Evolutionary conservation across 208 protist species (phyloP), one percentile per base, ranked within the genome.

Genomic region (Leishmania turanica): DNA sequence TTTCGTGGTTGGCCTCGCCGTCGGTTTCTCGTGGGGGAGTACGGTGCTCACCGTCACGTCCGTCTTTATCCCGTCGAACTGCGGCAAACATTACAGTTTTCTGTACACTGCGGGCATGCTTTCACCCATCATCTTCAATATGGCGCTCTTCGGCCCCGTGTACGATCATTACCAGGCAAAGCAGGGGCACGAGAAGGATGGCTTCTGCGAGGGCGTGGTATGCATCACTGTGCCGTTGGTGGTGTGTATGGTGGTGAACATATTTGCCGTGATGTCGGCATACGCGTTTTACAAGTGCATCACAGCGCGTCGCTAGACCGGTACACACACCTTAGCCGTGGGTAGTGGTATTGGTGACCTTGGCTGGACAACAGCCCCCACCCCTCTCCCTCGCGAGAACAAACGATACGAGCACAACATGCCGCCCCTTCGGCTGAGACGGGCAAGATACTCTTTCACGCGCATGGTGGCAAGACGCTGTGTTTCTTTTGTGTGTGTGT

Each of bases 81-180:
- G 91, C 72, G 93, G 93, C 42, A 94, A 93, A 78, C 93, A 96
- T 82, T 96, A 96, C 87, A 93, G 89, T 70, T 91, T 87, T 68
- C 83, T 96, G 17, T 96, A 95, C 80, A 96, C 93, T 2, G 91
- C 93, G 1, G 93, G 93, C 77, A 95, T 95, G 85, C 78, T 94
- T 37, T 95, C 93, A 11, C 93, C 93, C 24, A 42, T 96, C 3
- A 56, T 96, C n/a, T 95, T 96, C 77, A 95, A 95, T 76, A 87
- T 95, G 47, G 87, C 75, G 34, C 75, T 96, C 42, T 96, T 96
- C 73, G 91, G 88, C 13, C 91, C 93, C 5, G 31, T 93, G 66
- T 96, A 94, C 75, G 93, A 95, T 68, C 81, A 94, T 51, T 89
- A 93, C 77, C 90, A 87, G 19, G 75, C 69, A 27, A 21, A 75